Base-by-base conservation (phyloP, 148 eudicot species). In the Dianthus caryophyllus region DNA sequence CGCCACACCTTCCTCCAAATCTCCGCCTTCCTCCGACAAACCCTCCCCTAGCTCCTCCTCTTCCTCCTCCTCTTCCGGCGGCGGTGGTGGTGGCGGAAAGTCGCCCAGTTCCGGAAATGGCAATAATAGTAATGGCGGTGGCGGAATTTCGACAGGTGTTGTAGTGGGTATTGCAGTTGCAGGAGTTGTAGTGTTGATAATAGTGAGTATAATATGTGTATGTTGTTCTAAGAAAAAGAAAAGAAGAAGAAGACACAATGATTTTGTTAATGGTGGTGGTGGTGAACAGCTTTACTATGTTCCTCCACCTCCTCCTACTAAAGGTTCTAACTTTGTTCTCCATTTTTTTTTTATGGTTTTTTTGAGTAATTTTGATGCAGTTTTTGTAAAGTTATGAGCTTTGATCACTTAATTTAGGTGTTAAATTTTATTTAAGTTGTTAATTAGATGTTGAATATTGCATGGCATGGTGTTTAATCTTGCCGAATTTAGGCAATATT, bases 141-240 rank as follows among this genome's bases (percentile, higher is more conserved):
- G 60, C 59, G 81, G 83, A 2, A 57, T 90, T 12, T 84, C 97
- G 13, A 84, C 90, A 9, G 87, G 87, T 21, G 74, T 72, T 14
- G 85, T 90, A 0, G 88, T 87, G 24, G 97, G 97, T 17, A 84
- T 90, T 18, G 90, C 93, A 1, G 46, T 90, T 1, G 97, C 88
- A 5, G 90, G 90, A 6, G 87, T 87, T 1, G 73, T 57, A 10
- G 18, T 85, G 18, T 61, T 90, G 20, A 76, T 64, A 7, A 44
- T 87, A 30, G 43, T 85, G 61, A 80, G 84, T 44, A 10, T 90
- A 41, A 60, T 90, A 18, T 90, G 83, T 44, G 38, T 90, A 6
- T 84, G 82, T 59, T 90, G 88, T 65, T 15, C 65, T 0, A 82
- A 73, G 69, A 90, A 79, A 82, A 87, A 83, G 84, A 85, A 71